Evolutionary conservation across 768 basidiomycete species (phyloP).

Genomic region (Rhodotorula paludigena): DNA sequence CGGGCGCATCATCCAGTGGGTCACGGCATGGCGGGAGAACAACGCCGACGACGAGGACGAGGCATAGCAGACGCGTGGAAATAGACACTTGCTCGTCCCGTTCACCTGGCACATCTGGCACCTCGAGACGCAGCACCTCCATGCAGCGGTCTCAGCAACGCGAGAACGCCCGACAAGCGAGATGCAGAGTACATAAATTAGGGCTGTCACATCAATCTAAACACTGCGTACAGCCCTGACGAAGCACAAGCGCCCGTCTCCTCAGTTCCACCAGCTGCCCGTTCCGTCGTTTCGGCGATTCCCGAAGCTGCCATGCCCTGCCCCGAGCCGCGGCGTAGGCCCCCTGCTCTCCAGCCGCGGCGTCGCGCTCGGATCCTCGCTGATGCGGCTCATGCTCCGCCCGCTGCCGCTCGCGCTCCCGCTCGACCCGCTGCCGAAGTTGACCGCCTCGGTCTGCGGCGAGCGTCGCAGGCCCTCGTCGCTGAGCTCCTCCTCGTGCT

Average conservation of each 20-base stretch:
- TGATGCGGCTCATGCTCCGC: not conserved
- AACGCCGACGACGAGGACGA: conserved; percentile 39
- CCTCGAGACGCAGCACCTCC: no score
- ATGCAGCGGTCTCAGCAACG: no score
- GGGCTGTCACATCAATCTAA: rapidly evolving
- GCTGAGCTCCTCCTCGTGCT: conserved; percentile 16
- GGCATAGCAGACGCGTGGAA: conserved; percentile 1
- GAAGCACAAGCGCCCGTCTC: no score
- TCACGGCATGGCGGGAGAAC: conserved; percentile 60
- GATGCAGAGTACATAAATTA: conserved; percentile 8
- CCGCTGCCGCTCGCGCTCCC: not conserved
- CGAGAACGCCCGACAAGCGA: no score
- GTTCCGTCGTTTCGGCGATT: conserved; percentile 16
- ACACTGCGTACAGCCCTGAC: no score
- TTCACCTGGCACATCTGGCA: no score
- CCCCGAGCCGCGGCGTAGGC: conserved; percentile 29
- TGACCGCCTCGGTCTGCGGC: conserved; percentile 10
- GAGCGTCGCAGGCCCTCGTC: not conserved
- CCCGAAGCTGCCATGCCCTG: conserved; percentile 25
- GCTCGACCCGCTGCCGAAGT: conserved; percentile 28
- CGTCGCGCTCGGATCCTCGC: not conserved
- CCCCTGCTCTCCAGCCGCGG: not conserved
- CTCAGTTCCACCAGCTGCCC: conserved; percentile 33
- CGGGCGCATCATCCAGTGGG: conserved; percentile 81
- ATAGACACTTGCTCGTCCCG: no score